Conservation (phyloP, 495 filamentous ascomycete species). For the Talaromyces nanjingensis region DNA sequence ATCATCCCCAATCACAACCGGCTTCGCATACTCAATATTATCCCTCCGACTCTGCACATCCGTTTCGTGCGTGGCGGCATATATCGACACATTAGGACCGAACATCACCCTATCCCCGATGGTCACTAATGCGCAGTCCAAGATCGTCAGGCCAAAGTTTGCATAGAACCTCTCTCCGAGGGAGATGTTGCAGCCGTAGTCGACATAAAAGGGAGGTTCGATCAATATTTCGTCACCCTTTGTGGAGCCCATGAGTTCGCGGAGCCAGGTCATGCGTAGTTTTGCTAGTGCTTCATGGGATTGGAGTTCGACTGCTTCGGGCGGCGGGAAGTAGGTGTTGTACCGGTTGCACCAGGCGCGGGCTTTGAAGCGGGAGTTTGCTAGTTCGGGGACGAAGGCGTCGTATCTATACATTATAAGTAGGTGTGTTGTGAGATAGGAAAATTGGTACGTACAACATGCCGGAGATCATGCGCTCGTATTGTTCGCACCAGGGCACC, state of each 20-base stretch:
- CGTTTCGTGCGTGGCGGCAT: slow-evolving; percentile 39
- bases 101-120: slow-evolving; percentile 37
- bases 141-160: slow-evolving; percentile 36
- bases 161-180: slow-evolving; percentile 35
- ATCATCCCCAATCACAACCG: slow-evolving; percentile 35
- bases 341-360: slow-evolving; percentile 24
- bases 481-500: slow-evolving; percentile 41
- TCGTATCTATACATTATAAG: slow-evolving; percentile 17
- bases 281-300: slow-evolving; percentile 14
- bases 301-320: background rate
- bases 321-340: slow-evolving; percentile 26
- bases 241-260: slow-evolving; percentile 20
- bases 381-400: slow-evolving; percentile 19
- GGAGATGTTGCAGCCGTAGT: slow-evolving; percentile 39
- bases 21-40: slow-evolving; percentile 28
- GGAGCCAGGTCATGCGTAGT: slow-evolving; percentile 15
- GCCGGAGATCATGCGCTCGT: slow-evolving; percentile 49
- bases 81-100: slow-evolving; percentile 38
- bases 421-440: background rate
- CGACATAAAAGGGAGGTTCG: slow-evolving; percentile 33
- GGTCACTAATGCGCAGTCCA: slow-evolving; percentile 37
- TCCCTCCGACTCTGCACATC: slow-evolving; percentile 29
- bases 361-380: slow-evolving; percentile 22
- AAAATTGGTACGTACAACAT: slow-evolving; percentile 32
- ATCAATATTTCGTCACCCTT: slow-evolving; percentile 52